Percentiles rank a stretch among this genome's conserved stretches.
Evolutionary conservation across 148 eudicot species (phyloP).

Genomic region (Euryodendron excelsum): DNA sequence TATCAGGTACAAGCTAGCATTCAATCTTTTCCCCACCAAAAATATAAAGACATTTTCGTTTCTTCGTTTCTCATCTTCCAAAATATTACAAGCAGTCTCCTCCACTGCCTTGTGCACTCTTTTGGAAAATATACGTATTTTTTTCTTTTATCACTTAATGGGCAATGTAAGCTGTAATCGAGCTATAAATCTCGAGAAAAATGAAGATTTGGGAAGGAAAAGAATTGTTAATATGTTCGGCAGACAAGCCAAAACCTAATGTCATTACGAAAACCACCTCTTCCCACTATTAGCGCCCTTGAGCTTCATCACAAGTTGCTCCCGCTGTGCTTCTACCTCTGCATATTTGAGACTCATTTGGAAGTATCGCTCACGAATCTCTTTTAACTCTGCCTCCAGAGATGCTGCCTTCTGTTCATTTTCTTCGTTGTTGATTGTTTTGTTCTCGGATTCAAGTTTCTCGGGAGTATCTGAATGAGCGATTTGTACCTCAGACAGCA

Average conservation of each 20-base stretch:
- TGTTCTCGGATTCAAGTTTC: slow-evolving; percentile 18
- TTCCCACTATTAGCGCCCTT: slow-evolving; percentile 37
- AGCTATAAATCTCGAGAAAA: background rate
- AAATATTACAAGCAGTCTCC: background rate
- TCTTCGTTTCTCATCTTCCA: background rate
- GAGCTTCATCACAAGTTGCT: slow-evolving; percentile 69
- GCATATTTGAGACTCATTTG: slow-evolving; percentile 71
- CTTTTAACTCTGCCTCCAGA: slow-evolving; percentile 52
- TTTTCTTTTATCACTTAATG: background rate
- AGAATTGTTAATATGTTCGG: background rate
- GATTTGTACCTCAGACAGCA: slow-evolving; percentile 33
- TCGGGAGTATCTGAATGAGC: slow-evolving; percentile 16
- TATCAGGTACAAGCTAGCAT: background rate
- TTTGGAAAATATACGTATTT: background rate
- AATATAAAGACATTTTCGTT: background rate
- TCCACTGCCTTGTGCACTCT: background rate
- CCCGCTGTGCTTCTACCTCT: slow-evolving; percentile 74
- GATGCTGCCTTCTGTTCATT: slow-evolving; percentile 12
- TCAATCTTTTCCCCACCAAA: background rate
- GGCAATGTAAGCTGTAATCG: background rate
- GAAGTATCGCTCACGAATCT: slow-evolving; percentile 59
- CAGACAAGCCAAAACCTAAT: background rate
- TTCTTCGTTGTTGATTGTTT: slow-evolving; percentile 19
- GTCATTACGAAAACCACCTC: slow-evolving; percentile 52
- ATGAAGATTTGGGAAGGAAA: background rate